Percentiles rank a stretch among this genome's conserved stretches.
These are phyloP conservation scores for Camellia granthamiana DNA, from an alignment of 148 eudicot species.

Conservation along the genomic window DNA sequence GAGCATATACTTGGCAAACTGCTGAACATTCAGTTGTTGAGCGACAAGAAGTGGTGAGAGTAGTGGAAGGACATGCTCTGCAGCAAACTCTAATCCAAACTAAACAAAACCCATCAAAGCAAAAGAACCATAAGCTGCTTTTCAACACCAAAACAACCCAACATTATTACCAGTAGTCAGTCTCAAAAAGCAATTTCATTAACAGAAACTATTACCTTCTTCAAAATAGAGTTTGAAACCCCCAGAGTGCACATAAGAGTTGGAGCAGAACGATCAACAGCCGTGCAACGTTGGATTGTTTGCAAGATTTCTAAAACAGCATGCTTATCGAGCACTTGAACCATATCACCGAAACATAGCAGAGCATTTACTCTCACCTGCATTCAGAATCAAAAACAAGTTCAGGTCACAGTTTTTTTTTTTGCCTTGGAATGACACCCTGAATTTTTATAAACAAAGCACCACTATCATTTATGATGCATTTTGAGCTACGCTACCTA, in stretches of 20 bases:
- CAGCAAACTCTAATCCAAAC: constrained; percentile 88
- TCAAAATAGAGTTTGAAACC: constrained; percentile 76
- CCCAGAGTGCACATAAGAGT: constrained; percentile 98
- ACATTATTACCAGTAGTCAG: neutral
- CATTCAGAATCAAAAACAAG: constrained; percentile 23
- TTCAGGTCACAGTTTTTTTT: neutral
- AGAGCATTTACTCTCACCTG: constrained; percentile 98
- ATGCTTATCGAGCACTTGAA: constrained; percentile 72
- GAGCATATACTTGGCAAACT: constrained; percentile 93
- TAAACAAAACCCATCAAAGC: constrained; percentile 27
- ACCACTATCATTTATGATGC: neutral
- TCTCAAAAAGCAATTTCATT: neutral
- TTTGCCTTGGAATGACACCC: neutral
- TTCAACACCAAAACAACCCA: neutral
- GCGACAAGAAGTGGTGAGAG: constrained; percentile 74
- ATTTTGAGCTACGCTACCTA: neutral
- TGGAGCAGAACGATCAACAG: constrained; percentile 93
- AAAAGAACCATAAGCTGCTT: constrained; percentile 15
- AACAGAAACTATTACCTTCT: constrained; percentile 54
- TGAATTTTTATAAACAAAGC: neutral
- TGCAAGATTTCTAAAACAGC: constrained; percentile 68
- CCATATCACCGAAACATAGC: constrained; percentile 80
- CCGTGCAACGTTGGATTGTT: constrained; percentile 91
- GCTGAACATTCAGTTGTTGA: constrained; percentile 93
- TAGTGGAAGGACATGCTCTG: constrained; percentile 85